A percentile compares a stretch with the other conserved stretches of the same genome.
Conservation (phyloP, 2,329 filamentous ascomycete species). For the Talaromyces atroroseus region DNA sequence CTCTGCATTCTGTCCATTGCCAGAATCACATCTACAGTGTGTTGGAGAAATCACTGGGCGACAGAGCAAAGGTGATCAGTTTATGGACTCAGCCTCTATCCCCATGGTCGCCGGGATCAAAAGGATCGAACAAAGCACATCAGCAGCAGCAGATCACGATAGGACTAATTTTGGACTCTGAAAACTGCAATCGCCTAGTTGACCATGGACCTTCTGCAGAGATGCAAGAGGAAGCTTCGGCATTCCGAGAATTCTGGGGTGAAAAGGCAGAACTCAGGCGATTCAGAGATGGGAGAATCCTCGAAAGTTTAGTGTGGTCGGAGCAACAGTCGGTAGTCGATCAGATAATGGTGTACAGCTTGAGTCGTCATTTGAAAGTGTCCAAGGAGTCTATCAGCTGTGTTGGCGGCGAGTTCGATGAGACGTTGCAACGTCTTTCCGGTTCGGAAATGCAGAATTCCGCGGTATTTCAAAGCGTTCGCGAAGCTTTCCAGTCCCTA, state of each 20-base stretch:
- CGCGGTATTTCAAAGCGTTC: conserved; percentile 60
- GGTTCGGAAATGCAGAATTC: conserved; percentile 39
- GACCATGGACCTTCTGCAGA: conserved; percentile 86
- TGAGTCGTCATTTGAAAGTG: conserved; percentile 63
- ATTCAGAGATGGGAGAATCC: conserved; percentile 91
- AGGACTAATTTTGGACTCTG: conserved; percentile 66
- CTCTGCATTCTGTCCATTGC: conserved; percentile 25
- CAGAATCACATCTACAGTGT: conserved; percentile 52
- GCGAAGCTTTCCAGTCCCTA: conserved; percentile 64
- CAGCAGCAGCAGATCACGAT: conserved; percentile 47
- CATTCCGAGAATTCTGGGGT: conserved; percentile 90
- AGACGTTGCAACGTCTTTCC: conserved; percentile 25
- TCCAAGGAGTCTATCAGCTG: conserved; percentile 50
- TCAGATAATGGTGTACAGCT: conserved; percentile 70
- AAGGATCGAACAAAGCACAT: conserved; percentile 25
- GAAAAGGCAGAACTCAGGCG: conserved; percentile 86
- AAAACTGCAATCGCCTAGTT: conserved; percentile 67
- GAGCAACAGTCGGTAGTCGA: conserved; percentile 64
- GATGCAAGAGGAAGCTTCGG: conserved; percentile 71
- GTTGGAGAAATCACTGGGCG: conserved; percentile 66
- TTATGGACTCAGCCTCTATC: conserved; percentile 41
- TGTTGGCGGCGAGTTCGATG: conserved; percentile 48
- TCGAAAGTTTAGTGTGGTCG: conserved; percentile 85
- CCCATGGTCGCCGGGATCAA: conserved; percentile 46
- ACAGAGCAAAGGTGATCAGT: conserved; percentile 66